Evolutionary conservation across 2,329 filamentous ascomycete genomes (phyloP), one percentile per base, ranked within the genome.

Genomic region (Falciphora oryzae): DNA sequence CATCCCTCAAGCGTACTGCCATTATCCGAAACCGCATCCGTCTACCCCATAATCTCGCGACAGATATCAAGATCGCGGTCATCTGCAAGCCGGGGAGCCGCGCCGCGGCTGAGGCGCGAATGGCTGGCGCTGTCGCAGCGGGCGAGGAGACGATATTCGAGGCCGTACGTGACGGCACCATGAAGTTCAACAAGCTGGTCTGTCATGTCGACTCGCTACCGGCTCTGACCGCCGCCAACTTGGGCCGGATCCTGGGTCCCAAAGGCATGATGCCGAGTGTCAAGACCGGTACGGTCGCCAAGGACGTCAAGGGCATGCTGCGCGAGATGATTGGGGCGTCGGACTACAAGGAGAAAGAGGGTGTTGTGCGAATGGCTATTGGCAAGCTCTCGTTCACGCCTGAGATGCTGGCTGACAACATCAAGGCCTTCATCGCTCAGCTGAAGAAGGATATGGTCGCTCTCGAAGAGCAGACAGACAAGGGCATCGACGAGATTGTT

Each of bases 311-410:
- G 64, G 77, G 81, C n/a, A 84, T 88, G 44, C 90, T 99, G 72
- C 86, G 85, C 71, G 91, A 94, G 69, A 87, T 97, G 77, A 87
- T 92, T 18, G 93, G 94, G 67, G 92, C 89, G 64, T 91, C 89
- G 63, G 88, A 93, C 70, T 99, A 97, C 79, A 87, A 92, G 73
- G 95, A 99, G 80, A 85, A 89, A 69, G 77, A 88, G 69, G 95
- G 93, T 22, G 91, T 95, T 35, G 86, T 99, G 64, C 84, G 93
- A 66, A 85, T 98, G 82, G 89, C 93, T n/a, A 85, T 99, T 67
- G 95, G 94, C 6, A 93, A 97, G 78, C 78, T 99, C 73, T 90
- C 86, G 1, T 96, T 96, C 78, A 91, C 92, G 8, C 93, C 95
- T 3, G 88, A 95, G 71, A 87, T 95, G 83, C 78, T 99, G 78